Conservation (phyloP, 495 filamentous ascomycete genomes). For the Stereocaulon alpinum region DNA sequence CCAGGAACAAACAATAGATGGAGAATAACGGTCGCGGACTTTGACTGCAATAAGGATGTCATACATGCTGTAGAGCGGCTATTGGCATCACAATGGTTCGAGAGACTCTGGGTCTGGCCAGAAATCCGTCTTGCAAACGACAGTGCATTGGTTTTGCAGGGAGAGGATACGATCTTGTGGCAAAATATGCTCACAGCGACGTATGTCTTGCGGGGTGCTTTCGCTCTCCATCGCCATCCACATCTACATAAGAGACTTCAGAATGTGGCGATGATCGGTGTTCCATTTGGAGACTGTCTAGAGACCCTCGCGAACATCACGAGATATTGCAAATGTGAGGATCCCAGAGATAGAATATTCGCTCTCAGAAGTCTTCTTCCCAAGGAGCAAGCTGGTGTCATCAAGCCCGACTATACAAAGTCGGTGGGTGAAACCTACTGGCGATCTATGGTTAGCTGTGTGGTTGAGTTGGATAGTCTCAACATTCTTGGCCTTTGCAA, state of each 20-base stretch:
- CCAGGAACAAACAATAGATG: neutral
- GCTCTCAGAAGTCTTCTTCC: neutral
- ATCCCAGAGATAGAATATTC: slow-evolving; percentile 7
- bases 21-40: no score
- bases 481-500: neutral
- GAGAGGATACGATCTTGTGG: neutral
- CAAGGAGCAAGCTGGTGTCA: neutral
- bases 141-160: neutral
- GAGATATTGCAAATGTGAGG: neutral
- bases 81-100: neutral
- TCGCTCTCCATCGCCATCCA: no score
- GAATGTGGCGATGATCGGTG: accelerated
- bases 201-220: neutral
- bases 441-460: neutral
- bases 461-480: neutral
- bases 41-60: neutral
- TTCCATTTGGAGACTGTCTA: neutral
- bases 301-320: neutral
- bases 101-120: slow-evolving; percentile 8
- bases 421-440: neutral
- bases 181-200: neutral
- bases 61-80: neutral
- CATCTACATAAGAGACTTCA: neutral
- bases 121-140: slow-evolving; percentile 2
- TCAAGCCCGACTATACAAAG: slow-evolving; percentile 10